Conservation (phyloP, 2,329 filamentous ascomycete species). For the Pseudogymnoascus sp. region DNA sequence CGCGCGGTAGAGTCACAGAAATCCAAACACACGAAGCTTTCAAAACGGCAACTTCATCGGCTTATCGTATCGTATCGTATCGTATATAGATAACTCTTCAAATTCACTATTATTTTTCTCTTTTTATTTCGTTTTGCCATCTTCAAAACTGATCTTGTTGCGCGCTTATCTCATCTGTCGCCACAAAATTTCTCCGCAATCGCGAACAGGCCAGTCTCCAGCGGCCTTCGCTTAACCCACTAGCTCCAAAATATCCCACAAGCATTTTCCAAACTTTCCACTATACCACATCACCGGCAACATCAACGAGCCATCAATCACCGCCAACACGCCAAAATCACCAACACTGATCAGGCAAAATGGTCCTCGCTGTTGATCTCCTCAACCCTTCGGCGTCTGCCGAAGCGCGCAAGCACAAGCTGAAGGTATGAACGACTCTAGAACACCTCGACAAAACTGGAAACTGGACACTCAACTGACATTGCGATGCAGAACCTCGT, state of each 20-base stretch:
- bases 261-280: slow-evolving; percentile 8
- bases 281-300: slow-evolving; percentile 7
- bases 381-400: slow-evolving; percentile 96
- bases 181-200: slow-evolving; percentile 3
- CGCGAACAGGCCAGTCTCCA: slow-evolving; percentile 1
- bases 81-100: neutral
- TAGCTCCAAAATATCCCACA: slow-evolving; percentile 7
- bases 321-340: slow-evolving; percentile 7
- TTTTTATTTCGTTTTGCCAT: neutral
- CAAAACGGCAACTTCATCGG: neutral
- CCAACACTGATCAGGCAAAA: slow-evolving; percentile 7
- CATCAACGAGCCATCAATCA: slow-evolving; percentile 7
- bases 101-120: neutral
- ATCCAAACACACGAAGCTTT: neutral
- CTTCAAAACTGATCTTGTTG: neutral
- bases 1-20: neutral
- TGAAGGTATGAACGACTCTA: slow-evolving; percentile 66
- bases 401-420: slow-evolving; percentile 99
- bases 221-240: slow-evolving; percentile 4
- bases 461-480: slow-evolving; percentile 15
- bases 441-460: slow-evolving; percentile 10
- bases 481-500: slow-evolving; percentile 64
- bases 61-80: neutral
- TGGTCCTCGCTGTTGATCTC: slow-evolving; percentile 99
- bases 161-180: neutral